Conservation (phyloP, 345 rosid genomes). For the Clarkia xantiana region DNA sequence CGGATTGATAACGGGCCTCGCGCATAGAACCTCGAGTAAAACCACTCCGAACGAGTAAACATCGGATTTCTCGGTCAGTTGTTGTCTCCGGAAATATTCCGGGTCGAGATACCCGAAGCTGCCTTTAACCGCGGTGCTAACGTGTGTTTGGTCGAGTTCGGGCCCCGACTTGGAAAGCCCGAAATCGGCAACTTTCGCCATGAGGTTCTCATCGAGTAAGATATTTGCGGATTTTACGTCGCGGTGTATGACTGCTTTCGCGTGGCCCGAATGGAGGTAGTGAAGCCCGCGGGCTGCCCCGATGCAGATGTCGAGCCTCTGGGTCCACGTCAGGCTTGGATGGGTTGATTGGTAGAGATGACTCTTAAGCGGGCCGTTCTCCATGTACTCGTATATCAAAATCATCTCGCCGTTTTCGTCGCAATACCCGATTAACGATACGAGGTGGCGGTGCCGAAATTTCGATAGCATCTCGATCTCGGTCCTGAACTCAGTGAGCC, state of each 20-base stretch:
- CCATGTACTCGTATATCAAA: slow-evolving; percentile 63
- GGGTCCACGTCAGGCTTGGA: slow-evolving; percentile 54
- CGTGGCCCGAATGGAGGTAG: slow-evolving; percentile 60
- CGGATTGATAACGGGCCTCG: slow-evolving; percentile 84
- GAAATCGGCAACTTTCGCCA: slow-evolving; percentile 74
- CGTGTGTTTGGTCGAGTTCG: slow-evolving; percentile 90
- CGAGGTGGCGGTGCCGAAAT: slow-evolving; percentile 66
- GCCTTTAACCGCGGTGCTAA: slow-evolving; percentile 92
- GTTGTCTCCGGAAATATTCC: slow-evolving; percentile 81
- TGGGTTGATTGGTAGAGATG: slow-evolving; percentile 48
- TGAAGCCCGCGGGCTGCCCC: slow-evolving; percentile 65
- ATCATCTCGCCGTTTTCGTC: slow-evolving; percentile 68
- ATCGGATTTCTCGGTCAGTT: slow-evolving; percentile 77
- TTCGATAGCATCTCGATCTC: slow-evolving; percentile 77
- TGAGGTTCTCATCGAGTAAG: slow-evolving; percentile 53
- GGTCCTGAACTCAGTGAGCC: slow-evolving; percentile 61
- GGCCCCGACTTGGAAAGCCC: slow-evolving; percentile 89
- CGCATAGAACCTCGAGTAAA: slow-evolving; percentile 83
- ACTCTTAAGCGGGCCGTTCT: slow-evolving; percentile 60
- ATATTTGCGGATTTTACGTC: slow-evolving; percentile 73
- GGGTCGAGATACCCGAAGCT: slow-evolving; percentile 91
- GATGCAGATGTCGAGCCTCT: slow-evolving; percentile 54
- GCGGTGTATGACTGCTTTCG: slow-evolving; percentile 60
- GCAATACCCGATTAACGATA: slow-evolving; percentile 78
- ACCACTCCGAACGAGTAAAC: slow-evolving; percentile 93